phyloP scores from a whole-genome alignment of 2,329 filamentous ascomycete species.

The Dothidotthia symphoricarpi region DNA sequence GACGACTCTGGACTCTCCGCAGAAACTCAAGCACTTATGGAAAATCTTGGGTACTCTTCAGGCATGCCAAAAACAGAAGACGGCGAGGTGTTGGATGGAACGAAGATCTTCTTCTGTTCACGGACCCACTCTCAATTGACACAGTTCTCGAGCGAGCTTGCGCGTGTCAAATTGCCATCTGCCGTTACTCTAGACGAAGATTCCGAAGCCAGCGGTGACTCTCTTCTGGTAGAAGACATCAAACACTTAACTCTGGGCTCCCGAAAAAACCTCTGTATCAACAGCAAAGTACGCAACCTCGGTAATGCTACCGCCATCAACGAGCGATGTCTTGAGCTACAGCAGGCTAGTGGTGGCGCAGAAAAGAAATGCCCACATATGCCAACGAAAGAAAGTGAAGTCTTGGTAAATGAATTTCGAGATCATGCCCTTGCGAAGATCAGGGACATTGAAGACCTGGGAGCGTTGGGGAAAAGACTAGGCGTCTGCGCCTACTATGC shows the following conservation, averaged over 20 bases:
- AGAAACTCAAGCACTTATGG: conserved; percentile 72
- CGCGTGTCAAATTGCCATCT: conserved; percentile 72
- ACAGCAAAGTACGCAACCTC: conserved; percentile 72
- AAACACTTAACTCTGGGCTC: conserved; percentile 85
- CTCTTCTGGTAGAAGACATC: conserved; percentile 57
- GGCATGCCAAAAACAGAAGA: conserved; percentile 46
- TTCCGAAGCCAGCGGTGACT: conserved; percentile 10
- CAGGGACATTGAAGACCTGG: conserved; percentile 90
- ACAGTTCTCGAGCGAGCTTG: conserved; percentile 81
- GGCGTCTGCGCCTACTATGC: conserved; percentile 94
- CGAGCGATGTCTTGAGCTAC: conserved; percentile 85
- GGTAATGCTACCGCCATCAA: conserved; percentile 78
- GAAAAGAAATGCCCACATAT: conserved; percentile 73
- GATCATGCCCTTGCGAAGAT: conserved; percentile 81
- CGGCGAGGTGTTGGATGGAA: conserved; percentile 58
- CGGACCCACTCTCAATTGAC: conserved; percentile 88
- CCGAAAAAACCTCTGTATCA: conserved; percentile 86
- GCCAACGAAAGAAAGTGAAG: conserved; percentile 72
- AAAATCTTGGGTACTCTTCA: conserved; percentile 50
- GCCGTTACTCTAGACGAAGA: conserved; percentile 51
- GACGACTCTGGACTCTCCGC: conserved; percentile 60
- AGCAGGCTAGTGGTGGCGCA: conserved; percentile 64
- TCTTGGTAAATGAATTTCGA: conserved; percentile 74
- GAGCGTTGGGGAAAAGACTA: conserved; percentile 71
- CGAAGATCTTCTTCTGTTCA: conserved; percentile 90